Conservation (phyloP, 306 rosid species). For the Rosa lucieae region DNA sequence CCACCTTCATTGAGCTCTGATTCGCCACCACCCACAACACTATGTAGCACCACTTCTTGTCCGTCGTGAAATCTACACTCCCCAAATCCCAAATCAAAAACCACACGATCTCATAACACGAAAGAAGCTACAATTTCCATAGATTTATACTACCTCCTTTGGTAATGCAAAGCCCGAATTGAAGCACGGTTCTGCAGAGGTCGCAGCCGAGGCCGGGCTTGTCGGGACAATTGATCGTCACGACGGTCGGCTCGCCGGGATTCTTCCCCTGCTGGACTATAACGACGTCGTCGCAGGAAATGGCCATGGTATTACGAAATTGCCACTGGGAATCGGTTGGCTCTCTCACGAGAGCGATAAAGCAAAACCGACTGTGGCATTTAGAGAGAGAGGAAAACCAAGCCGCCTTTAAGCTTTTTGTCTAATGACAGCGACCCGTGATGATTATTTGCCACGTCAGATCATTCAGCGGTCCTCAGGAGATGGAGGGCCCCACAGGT, state of each 20-base stretch:
- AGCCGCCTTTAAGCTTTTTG: neutral
- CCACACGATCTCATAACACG: neutral
- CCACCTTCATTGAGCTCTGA: constrained; percentile 43
- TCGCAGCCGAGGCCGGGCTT: constrained; percentile 87
- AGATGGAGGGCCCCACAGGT: too few relatives aligned
- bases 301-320: constrained; percentile 47
- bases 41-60: constrained; percentile 85
- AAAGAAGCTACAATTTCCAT: neutral
- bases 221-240: constrained; percentile 83
- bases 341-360: neutral
- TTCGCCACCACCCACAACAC: constrained; percentile 69
- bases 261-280: constrained; percentile 47
- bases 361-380: neutral
- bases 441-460: neutral
- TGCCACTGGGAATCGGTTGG: constrained; percentile 3
- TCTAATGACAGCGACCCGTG: neutral
- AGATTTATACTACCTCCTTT: constrained; percentile 47
- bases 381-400: neutral
- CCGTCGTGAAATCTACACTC: constrained; percentile 70
- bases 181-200: constrained; percentile 61
- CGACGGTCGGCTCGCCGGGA: constrained; percentile 44
- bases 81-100: neutral
- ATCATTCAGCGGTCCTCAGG: neutral
- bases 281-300: constrained; percentile 63
- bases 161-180: constrained; percentile 66